Evolutionary conservation across 345 rosid species (phyloP), one percentile per base, ranked within the genome.

Genomic region (Capsella bursapastoris): DNA sequence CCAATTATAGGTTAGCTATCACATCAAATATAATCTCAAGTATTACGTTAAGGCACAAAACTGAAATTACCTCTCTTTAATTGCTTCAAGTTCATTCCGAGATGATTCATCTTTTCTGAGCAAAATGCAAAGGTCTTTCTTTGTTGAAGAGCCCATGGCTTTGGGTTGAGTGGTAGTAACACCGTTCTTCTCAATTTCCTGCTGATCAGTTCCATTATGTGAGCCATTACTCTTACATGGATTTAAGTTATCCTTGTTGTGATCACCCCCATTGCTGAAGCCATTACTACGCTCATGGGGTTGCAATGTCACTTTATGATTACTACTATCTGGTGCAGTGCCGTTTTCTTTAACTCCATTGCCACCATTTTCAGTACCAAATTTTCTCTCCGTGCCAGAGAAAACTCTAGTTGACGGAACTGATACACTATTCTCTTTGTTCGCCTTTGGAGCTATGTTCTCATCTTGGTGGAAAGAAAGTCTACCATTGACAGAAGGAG

Each of bases 41-140:
- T 32, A 56, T 53, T 52, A 47, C 43, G 27, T 22, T 50, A n/a
- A 61, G 55, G 60, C 66, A 77, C 7, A 59, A 77, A 75, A 49
- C 49, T 2, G 4, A 75, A 37, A 29, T 90, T 92, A 96, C 99
- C 69, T 79, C 81, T 88, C 85, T 82, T 92, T 88, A 65, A 90
- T 74, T 55, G 84, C 86, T 85, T 86, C 81, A 67, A 90, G 82
- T 81, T 88, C 80, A 15, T 76, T 83, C 51, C 18, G 83, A 73
- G 91, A 89, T 70, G 82, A 80, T 72, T 78, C 65, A 72, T 96
- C 93, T 67, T 82, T 86, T 45, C 88, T 83, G 31, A 89, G 79
- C 82, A 92, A 84, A 79, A 82, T 77, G 83, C 87, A 86, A 64
- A 82, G 67, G 5, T 77, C 81, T 43, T 80, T 78, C 29, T 80